phyloP scores from a whole-genome alignment of 306 rosid species.

The Gillenia trifoliata region DNA sequence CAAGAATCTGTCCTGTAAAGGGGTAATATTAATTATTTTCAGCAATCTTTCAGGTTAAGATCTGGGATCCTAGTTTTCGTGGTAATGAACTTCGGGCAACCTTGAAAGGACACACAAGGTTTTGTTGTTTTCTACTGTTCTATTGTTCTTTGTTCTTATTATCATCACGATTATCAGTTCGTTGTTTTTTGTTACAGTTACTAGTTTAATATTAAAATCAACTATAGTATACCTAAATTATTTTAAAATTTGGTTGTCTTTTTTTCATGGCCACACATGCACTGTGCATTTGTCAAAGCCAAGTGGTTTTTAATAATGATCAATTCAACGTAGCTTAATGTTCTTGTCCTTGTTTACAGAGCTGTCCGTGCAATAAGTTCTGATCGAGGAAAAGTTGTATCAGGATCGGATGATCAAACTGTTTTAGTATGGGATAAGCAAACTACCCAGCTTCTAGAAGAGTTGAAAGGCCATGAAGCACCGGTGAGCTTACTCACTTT shows the following conservation, averaged over 20 bases:
- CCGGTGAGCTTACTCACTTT: constrained; percentile 46
- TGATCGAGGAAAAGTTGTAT: constrained; percentile 87
- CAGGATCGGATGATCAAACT: constrained; percentile 94
- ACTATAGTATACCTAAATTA: neutral
- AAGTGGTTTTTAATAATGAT: neutral
- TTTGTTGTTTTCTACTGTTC: constrained; percentile 11
- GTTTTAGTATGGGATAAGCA: constrained; percentile 97
- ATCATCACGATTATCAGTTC: neutral
- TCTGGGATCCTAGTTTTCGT: constrained; percentile 98
- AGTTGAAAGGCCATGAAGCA: constrained; percentile 95
- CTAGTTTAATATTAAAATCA: neutral
- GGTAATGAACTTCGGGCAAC: constrained; percentile 98
- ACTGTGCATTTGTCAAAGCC: neutral
- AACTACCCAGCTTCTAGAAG: constrained; percentile 96
- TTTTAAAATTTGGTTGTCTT: neutral
- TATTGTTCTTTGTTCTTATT: neutral
- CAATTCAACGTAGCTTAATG: neutral
- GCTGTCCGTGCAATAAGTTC: constrained; percentile 92
- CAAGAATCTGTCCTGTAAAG: constrained; percentile 13
- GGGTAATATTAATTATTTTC: constrained; percentile 18
- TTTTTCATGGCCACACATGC: neutral
- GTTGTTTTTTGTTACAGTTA: neutral
- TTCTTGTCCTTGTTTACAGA: constrained; percentile 45
- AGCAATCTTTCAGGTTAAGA: constrained; percentile 66
- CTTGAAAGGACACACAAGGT: constrained; percentile 90